These are phyloP conservation scores for Lonicera japonica DNA, from an alignment of 129 eudicot genomes.

Conservation along the genomic window DNA sequence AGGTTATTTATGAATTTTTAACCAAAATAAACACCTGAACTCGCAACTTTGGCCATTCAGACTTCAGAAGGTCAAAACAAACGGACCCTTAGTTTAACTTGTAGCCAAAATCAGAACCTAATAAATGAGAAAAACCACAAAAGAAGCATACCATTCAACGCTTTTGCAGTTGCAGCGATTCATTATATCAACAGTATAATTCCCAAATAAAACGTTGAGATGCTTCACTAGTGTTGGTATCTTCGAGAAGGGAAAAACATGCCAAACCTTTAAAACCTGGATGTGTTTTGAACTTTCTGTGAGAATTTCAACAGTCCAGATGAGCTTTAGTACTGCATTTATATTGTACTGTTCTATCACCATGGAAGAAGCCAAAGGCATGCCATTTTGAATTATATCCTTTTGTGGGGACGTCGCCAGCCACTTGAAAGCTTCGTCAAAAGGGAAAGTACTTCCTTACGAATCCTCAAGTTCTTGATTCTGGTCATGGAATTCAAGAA, in stretches of 20 bases:
- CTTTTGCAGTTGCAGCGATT: conserved; percentile 37
- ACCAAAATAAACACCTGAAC: no score
- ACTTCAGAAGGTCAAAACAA: no score
- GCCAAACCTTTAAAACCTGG: conserved; percentile 56
- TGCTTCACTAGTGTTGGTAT: conserved; percentile 23
- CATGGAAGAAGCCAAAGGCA: conserved; percentile 2
- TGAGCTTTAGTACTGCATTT: conserved; percentile 16
- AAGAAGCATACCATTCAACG: conserved; percentile 50
- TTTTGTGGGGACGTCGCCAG: conserved; percentile 25
- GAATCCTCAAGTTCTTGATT: conserved; percentile 10
- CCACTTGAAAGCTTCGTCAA: conserved; percentile 38
- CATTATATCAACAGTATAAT: conserved; percentile 29
- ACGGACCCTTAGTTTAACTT: no score
- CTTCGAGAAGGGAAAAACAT: conserved; percentile 33
- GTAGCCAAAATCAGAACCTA: no score
- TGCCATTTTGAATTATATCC: neutral
- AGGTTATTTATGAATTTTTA: no score
- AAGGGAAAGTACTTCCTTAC: conserved; percentile 22
- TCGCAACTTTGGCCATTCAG: no score
- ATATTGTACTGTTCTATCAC: conserved; percentile 35
- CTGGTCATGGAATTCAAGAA: conserved; percentile 19
- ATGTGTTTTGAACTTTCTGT: conserved; percentile 27
- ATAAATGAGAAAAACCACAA: no score
- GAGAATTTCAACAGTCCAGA: conserved; percentile 43
- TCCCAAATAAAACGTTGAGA: conserved; percentile 30